Evolutionary conservation across 2,329 filamentous ascomycete species (phyloP).

Genomic region (Chalara sp.): DNA sequence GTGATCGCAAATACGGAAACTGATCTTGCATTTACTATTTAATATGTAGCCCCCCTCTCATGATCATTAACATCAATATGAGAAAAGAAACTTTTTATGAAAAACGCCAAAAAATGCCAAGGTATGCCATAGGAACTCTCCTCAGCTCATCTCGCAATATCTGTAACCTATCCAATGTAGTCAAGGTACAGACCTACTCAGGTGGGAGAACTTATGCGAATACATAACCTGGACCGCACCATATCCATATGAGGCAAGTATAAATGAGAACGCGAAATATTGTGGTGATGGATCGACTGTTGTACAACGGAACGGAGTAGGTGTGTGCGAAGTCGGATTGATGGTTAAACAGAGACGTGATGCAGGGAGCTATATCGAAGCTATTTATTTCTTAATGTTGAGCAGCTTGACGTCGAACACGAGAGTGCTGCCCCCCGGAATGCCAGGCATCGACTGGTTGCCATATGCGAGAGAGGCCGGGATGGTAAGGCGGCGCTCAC

Average conservation of each 20-base stretch:
- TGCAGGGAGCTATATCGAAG: too few species aligned
- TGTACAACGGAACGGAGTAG: slow-evolving; percentile 23
- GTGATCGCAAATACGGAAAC: too few species aligned
- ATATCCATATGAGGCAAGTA: too few species aligned
- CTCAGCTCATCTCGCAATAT: slow-evolving; percentile 25
- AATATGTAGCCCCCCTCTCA: too few species aligned
- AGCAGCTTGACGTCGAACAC: slow-evolving; percentile 87
- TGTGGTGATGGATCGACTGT: slow-evolving; percentile 3
- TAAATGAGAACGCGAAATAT: too few species aligned
- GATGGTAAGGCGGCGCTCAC: slow-evolving; percentile 87
- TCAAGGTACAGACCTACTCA: slow-evolving; percentile 18
- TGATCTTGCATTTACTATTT: too few species aligned
- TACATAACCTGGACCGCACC: too few species aligned
- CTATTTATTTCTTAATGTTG: slow-evolving; percentile 62
- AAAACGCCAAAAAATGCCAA: too few species aligned
- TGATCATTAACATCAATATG: too few species aligned
- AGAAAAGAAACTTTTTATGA: too few species aligned
- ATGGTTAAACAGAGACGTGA: neutral
- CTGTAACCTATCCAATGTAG: slow-evolving; percentile 21
- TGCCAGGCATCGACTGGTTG: slow-evolving; percentile 72
- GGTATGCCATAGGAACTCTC: slow-evolving; percentile 24
- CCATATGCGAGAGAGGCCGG: slow-evolving; percentile 86
- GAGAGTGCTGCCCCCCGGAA: slow-evolving; percentile 85
- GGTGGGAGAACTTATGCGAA: slow-evolving; percentile 20
- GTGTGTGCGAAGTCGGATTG: neutral